Conservation (phyloP, 257 asterid species). For the Solanum appendiculatum region DNA sequence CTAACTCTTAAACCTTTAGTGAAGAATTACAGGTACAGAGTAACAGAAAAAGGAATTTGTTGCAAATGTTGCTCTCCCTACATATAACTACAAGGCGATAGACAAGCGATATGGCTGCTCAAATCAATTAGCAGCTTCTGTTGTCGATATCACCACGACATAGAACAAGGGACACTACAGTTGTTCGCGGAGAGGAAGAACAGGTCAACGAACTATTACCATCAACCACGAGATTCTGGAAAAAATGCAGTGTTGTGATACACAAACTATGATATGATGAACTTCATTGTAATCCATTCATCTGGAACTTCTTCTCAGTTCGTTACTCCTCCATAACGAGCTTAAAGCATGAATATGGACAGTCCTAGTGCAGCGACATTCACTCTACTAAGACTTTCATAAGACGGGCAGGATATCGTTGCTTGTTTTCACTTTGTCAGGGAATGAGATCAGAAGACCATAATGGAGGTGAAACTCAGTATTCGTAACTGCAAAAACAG, state of each 20-base stretch:
- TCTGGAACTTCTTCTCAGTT: not conserved
- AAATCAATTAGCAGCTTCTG: not conserved
- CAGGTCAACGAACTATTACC: not conserved
- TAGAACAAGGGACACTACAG: not conserved
- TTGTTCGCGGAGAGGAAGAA: not conserved
- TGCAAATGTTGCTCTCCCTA: not conserved
- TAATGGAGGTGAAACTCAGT: not conserved
- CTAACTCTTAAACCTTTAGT: not conserved
- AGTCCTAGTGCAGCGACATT: not conserved
- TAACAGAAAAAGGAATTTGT: not conserved
- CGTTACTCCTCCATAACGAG: not conserved
- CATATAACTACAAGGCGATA: not conserved
- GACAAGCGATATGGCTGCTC: not conserved
- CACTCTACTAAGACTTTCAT: not conserved
- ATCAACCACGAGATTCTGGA: not conserved
- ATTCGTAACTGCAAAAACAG: not conserved
- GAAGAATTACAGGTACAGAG: not conserved
- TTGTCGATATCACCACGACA: not conserved
- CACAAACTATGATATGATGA: not conserved
- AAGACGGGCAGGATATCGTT: not conserved
- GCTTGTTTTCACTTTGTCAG: not conserved
- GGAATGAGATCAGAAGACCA: not conserved
- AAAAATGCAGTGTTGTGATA: not conserved
- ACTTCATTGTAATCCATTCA: not conserved
- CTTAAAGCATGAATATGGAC: not conserved